These are phyloP conservation scores for Hypoxylon trugodes DNA, from an alignment of 495 filamentous ascomycete genomes.

Conservation along the genomic window DNA sequence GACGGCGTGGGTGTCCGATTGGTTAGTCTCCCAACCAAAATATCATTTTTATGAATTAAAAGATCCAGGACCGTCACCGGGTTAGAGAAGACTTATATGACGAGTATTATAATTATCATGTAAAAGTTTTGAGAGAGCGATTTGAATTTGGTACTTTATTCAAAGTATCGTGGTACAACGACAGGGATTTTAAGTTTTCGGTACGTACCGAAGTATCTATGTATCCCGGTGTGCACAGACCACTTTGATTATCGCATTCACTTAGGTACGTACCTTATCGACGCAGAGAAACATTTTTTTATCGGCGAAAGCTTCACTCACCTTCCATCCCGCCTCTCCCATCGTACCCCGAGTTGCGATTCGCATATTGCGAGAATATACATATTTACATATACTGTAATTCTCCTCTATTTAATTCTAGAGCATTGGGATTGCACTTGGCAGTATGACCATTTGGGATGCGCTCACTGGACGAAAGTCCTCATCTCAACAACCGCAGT, in stretches of 20 bases:
- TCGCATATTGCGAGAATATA: slow-evolving; percentile 20
- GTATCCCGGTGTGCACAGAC: slow-evolving; percentile 15
- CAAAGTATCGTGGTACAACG: background rate
- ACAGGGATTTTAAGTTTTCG: slow-evolving; percentile 4
- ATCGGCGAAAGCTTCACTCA: slow-evolving; percentile 22
- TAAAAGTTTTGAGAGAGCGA: background rate
- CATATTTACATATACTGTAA: no score
- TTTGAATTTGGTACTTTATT: slow-evolving; percentile 9
- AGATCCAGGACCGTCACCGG: no score
- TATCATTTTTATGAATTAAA: slow-evolving; percentile 10
- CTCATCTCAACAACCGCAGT: slow-evolving; percentile 47
- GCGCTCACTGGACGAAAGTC: slow-evolving; percentile 84
- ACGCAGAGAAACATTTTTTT: slow-evolving; percentile 23
- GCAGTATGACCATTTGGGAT: slow-evolving; percentile 85
- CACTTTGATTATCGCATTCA: slow-evolving; percentile 10
- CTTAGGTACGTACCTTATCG: no score
- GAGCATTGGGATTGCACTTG: background rate
- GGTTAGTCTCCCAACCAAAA: background rate
- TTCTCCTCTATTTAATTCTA: slow-evolving; percentile 1
- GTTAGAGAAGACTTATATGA: no score
- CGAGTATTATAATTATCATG: no score
- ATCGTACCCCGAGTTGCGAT: slow-evolving; percentile 21
- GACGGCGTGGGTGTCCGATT: no score
- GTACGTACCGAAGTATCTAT: slow-evolving; percentile 5
- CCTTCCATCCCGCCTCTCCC: slow-evolving; percentile 5